Evolutionary conservation across 2,329 filamentous ascomycete genomes (phyloP), one percentile per base, ranked within the genome.

Genomic region (Exophiala alcalophila): DNA sequence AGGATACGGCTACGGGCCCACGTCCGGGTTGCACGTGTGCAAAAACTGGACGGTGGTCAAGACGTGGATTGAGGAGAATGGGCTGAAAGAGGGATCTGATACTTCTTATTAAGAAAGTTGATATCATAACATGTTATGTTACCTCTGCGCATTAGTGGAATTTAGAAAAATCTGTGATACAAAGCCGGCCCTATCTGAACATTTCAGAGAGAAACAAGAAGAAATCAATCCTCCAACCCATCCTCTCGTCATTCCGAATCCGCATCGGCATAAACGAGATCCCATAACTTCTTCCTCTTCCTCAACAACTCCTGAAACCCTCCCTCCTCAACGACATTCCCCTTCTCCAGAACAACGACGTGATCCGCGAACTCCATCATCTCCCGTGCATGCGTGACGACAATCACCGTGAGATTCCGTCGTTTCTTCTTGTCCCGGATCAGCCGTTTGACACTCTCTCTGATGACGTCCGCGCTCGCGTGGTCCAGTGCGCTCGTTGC

Each of bases 301-400:
- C 47, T 53, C 31, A 76, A 55, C 55, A 96, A 61, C 44, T 79
- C 77, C 2, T 73, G 65, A 62, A 83, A 95, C 0, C 62, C 57
- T 0, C 90, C 90, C 59, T 91, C 78, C 2, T 80, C 83, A 5
- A 86, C 77, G 2, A 77, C 69, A 2, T 77, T 73, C 0, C 80
- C 76, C n/a, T 85, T 76, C 19, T 94, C 72, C 46, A 83, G 55
- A 49, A 96, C 78, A 1, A 91, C 70, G 5, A 96, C 70, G 30
- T 77, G 72, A 59, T 88, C 81, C 1, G 84, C 85, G 45, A 86
- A 77, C 44, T 75, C 73, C 86, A 97, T 96, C 87, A 95, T 94
- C 58, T 91, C 83, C 49, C 70, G 72, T 43, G 76, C 78, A 65
- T 96, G 91, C 34, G 89, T 95, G 26, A 94, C 83, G 16, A 94